Conservation (phyloP, 768 basidiomycete genomes). For the Suillus placidus region DNA sequence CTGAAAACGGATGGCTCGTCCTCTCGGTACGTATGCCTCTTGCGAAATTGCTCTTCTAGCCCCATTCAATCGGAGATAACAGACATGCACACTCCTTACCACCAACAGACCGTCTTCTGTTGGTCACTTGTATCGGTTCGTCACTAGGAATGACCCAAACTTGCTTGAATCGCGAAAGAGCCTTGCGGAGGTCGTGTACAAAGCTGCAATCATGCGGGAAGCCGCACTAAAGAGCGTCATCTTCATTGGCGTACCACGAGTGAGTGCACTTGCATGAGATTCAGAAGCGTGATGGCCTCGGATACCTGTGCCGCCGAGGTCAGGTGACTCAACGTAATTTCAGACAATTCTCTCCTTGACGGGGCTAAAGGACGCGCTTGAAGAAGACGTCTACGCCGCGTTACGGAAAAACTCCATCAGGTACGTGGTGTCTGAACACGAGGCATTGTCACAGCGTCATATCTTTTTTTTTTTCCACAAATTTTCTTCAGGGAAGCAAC, state of each 20-base stretch:
- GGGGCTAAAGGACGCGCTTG: conserved; percentile 73
- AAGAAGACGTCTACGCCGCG: conserved; percentile 76
- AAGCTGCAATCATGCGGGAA: conserved; percentile 86
- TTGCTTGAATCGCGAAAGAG: conserved; percentile 44
- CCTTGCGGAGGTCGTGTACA: conserved; percentile 61
- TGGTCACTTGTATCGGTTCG: conserved; percentile 81
- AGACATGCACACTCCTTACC: conserved; percentile 86
- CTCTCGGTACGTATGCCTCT: conserved; percentile 56
- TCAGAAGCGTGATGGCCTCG: conserved; percentile 6
- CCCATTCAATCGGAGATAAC: conserved; percentile 35
- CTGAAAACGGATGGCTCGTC: conserved; percentile 81
- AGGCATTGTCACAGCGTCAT: conserved; percentile 12
- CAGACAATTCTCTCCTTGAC: conserved; percentile 85
- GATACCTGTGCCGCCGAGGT: conserved; percentile 7
- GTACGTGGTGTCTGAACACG: conserved; percentile 42
- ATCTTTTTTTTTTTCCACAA: conserved; percentile 10
- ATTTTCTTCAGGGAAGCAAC: conserved; percentile 51
- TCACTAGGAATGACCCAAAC: conserved; percentile 51
- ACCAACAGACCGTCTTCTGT: conserved; percentile 79
- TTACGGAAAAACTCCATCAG: conserved; percentile 69
- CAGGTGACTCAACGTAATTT: conserved; percentile 14
- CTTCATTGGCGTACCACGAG: conserved; percentile 86
- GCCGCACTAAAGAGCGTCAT: conserved; percentile 87
- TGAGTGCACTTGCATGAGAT: conserved; percentile 39
- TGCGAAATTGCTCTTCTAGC: conserved; percentile 25